phyloP scores from a whole-genome alignment of 2,329 filamentous ascomycete genomes.

The Fusarium odoratissimum region DNA sequence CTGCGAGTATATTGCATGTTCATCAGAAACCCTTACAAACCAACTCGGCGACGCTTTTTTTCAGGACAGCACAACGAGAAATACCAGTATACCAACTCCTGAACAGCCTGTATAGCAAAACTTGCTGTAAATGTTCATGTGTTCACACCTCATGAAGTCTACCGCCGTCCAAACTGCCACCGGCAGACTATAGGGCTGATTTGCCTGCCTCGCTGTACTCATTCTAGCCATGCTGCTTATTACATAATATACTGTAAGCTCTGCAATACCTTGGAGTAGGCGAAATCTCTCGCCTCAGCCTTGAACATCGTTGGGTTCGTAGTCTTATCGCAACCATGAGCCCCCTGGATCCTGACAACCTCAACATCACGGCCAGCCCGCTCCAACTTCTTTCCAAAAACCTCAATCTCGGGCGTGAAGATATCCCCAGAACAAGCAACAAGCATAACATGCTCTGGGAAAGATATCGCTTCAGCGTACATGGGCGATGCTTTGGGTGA shows the following conservation, averaged over 20 bases:
- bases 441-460: slow-evolving; percentile 39
- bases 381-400: slow-evolving; percentile 44
- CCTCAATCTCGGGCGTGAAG: slow-evolving; percentile 51
- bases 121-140: rapidly evolving
- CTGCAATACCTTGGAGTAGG: slow-evolving; percentile 8
- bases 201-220: too few species aligned
- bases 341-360: slow-evolving; percentile 20
- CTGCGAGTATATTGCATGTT: not conserved
- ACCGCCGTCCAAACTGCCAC: too few species aligned
- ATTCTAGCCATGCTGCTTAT: too few species aligned
- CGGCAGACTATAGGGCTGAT: too few species aligned
- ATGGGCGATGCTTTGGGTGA: slow-evolving; percentile 51
- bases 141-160: rapidly evolving
- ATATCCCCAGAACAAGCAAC: slow-evolving; percentile 51
- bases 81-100: rapidly evolving
- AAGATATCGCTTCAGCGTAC: slow-evolving; percentile 38
- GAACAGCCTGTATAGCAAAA: not conserved
- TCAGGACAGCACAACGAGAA: rapidly evolving
- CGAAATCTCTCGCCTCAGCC: not conserved
- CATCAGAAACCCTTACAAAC: not conserved
- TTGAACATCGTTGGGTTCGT: slow-evolving; percentile 4
- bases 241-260: not conserved
- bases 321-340: slow-evolving; percentile 42
- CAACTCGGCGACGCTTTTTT: not conserved
- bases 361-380: slow-evolving; percentile 14